Evolutionary conservation across 805 yeast genomes (phyloP).

Genomic region (Myxozyma kluyveri): DNA sequence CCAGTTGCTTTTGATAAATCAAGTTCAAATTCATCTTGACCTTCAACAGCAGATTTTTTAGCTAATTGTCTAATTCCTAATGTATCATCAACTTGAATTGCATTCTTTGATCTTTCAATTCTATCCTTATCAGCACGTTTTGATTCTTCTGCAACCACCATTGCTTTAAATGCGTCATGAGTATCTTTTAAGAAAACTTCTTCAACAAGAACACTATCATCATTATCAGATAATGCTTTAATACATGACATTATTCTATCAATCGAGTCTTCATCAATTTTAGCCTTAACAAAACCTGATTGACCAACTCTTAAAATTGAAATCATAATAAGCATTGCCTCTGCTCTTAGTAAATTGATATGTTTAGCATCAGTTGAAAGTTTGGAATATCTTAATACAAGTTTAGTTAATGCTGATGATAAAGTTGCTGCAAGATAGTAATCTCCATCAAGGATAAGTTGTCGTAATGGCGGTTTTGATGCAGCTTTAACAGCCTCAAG

Average conservation of each 20-base stretch:
- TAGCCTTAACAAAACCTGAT: conserved; percentile 61
- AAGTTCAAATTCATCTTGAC: conserved; percentile 51
- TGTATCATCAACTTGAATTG: conserved; percentile 75
- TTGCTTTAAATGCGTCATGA: conserved; percentile 73
- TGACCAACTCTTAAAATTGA: conserved; percentile 87
- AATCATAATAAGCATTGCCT: conserved; percentile 88
- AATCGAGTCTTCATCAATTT: conserved; percentile 94
- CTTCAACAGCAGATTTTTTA: conserved; percentile 41
- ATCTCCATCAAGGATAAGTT: conserved; percentile 79
- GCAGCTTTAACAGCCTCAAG: conserved; percentile 43
- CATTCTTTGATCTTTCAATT: conserved; percentile 56
- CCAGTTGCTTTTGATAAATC: conserved; percentile 57
- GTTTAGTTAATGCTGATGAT: conserved; percentile 82
- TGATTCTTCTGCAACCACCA: conserved; percentile 59
- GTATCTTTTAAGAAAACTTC: conserved; percentile 84
- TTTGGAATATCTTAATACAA: conserved; percentile 71
- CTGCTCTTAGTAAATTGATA: conserved; percentile 85
- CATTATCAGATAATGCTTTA: conserved; percentile 65
- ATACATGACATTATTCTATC: conserved; percentile 90
- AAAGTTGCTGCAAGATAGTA: conserved; percentile 86
- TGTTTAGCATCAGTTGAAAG: conserved; percentile 50
- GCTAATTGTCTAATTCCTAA: conserved; percentile 76
- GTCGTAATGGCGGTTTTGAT: conserved; percentile 67
- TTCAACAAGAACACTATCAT: conserved; percentile 49
- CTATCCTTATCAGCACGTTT: conserved; percentile 53